Base-by-base conservation (phyloP, 2,329 filamentous ascomycete species). In the Beauveria pseudobassiana region DNA sequence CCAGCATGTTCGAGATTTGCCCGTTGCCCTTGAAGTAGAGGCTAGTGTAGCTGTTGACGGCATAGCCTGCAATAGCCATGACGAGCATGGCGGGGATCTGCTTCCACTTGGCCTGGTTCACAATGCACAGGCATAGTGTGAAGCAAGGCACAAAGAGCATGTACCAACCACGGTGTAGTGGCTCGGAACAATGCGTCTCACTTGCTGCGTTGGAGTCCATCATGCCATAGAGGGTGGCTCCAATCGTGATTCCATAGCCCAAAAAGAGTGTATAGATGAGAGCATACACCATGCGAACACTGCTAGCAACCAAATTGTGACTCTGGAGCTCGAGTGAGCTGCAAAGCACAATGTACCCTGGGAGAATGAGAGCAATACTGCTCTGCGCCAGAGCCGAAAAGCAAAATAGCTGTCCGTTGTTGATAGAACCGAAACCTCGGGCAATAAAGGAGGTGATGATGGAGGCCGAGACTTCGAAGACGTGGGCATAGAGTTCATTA, bases 91-190 rank as follows among this genome's bases (percentile, higher is more conserved):
- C 80, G 0, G 90, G 89, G 38, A 86, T 83, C 70, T 93, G 90
- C 67, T 84, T 87, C 83, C 84, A 90, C 73, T 91, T 91, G 63
- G 88, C 89, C 66, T 93, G 89, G 73, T 93, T 93, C 72, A 93
- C 87, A 68, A 93, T 80, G 64, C 88, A 87, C 0, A 93, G 79
- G 65, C 87, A 91, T 42, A 91, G 71, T 3, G 90, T 86, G 73
- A 93, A 96, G 6, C 81, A 75, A 0, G 88, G 83, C 0, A 95
- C 91, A 68, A 91, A 93, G 14, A 89, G 75, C 72, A 92, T 91
- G 67, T 83, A 83, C 70, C 76, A 77, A 9, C 72, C 70, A 0
- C 74, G 67, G 12, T 72, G 63, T 57, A 87, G 80, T 0, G 80
- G 75, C 38, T 74, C 58, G 10, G 70, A 22, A 69, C 85, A 81